phyloP scores from a whole-genome alignment of 495 filamentous ascomycete genomes.

The Apiosordaria backusii region DNA sequence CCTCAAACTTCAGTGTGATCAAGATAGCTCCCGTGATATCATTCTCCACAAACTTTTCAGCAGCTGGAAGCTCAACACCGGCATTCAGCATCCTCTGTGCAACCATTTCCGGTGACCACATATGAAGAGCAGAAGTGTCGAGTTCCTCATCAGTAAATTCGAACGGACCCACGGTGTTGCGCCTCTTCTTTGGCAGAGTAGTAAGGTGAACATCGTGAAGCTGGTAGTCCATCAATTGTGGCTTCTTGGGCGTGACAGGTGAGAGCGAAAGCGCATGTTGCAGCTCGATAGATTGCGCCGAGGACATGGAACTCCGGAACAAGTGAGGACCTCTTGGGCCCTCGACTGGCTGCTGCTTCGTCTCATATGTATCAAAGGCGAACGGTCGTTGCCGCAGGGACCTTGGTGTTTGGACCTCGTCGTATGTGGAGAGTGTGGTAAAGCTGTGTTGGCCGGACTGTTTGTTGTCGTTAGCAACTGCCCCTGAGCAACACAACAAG shows the following conservation, averaged over 20 bases:
- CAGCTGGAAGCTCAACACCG: constrained; percentile 65
- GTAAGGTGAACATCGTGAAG: constrained; percentile 34
- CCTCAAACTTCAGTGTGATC: constrained; percentile 80
- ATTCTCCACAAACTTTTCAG: constrained; percentile 82
- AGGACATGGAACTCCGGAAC: constrained; percentile 62
- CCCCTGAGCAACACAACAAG: too few species aligned
- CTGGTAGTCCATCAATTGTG: constrained; percentile 34
- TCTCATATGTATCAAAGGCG: constrained; percentile 25
- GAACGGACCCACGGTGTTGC: constrained; percentile 37
- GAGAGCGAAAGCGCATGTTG: constrained; percentile 63
- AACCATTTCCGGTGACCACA: constrained; percentile 73
- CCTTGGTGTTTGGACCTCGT: constrained; percentile 67
- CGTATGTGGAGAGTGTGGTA: constrained; percentile 72
- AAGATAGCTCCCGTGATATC: constrained; percentile 87
- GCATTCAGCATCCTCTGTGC: constrained; percentile 72
- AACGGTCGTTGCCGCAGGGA: constrained; percentile 41
- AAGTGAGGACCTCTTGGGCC: constrained; percentile 84
- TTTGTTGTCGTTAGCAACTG: constrained; percentile 25
- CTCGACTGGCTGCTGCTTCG: constrained; percentile 57
- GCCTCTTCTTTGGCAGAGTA: constrained; percentile 30
- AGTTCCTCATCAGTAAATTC: constrained; percentile 53
- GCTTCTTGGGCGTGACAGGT: constrained; percentile 51
- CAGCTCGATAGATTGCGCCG: constrained; percentile 51
- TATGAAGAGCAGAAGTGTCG: constrained; percentile 53
- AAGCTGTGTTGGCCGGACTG: constrained; percentile 62